phyloP scores from a whole-genome alignment of 2,329 filamentous ascomycete genomes.

The Beauveria pseudobassiana region DNA sequence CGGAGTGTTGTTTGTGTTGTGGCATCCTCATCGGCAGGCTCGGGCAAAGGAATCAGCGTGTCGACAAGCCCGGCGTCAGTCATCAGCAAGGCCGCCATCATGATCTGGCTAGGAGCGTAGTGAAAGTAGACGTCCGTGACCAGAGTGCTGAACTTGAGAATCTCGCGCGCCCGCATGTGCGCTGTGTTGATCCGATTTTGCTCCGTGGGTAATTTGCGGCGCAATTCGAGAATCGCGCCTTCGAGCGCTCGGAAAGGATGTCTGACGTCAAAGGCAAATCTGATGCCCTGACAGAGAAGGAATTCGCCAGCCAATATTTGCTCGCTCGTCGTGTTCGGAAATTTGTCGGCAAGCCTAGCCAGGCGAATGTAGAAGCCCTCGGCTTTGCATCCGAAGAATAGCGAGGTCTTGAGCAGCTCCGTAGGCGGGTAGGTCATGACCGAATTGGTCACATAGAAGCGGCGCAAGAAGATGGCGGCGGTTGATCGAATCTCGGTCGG shows the following conservation, averaged over 20 bases:
- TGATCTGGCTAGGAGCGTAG: slow-evolving; percentile 90
- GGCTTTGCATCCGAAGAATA: slow-evolving; percentile 91
- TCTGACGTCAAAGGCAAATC: slow-evolving; percentile 88
- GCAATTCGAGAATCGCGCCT: slow-evolving; percentile 76
- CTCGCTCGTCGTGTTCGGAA: slow-evolving; percentile 65
- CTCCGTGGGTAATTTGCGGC: slow-evolving; percentile 57
- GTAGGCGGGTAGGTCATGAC: slow-evolving; percentile 94
- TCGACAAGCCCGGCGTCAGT: slow-evolving; percentile 60
- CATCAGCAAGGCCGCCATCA: slow-evolving; percentile 71
- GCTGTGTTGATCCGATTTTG: slow-evolving; percentile 48
- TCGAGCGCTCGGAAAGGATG: slow-evolving; percentile 87
- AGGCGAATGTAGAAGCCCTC: slow-evolving; percentile 72
- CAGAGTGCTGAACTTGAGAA: slow-evolving; percentile 71
- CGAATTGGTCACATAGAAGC: slow-evolving; percentile 94
- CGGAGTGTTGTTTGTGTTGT: slow-evolving; percentile 22
- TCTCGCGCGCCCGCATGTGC: slow-evolving; percentile 63
- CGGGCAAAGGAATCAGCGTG: slow-evolving; percentile 33
- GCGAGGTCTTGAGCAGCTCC: slow-evolving; percentile 77
- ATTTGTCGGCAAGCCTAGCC: slow-evolving; percentile 58
- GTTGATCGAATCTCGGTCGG: slow-evolving; percentile 52
- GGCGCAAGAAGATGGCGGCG: slow-evolving; percentile 80
- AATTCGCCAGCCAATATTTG: slow-evolving; percentile 89
- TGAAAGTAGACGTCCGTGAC: slow-evolving; percentile 96
- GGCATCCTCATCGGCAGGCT: slow-evolving; percentile 23
- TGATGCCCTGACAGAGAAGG: slow-evolving; percentile 80